Evolutionary conservation across 805 yeast genomes (phyloP).

Genomic region (Candida yuanshanica): DNA sequence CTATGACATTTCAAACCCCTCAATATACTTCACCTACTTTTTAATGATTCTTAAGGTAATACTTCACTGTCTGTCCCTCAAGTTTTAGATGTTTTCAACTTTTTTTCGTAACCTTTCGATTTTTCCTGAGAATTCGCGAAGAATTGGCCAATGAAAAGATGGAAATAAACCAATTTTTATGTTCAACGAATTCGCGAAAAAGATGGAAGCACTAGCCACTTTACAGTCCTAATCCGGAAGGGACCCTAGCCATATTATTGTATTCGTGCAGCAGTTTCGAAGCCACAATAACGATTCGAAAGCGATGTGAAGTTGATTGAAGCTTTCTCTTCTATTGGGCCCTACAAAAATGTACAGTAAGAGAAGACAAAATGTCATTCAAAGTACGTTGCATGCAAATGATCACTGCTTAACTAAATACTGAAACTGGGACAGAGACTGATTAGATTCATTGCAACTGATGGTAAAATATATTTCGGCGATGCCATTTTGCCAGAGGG

Average conservation of each 20-base stretch:
- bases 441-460: constrained; percentile 40
- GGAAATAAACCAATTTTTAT: not conserved
- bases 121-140: constrained; percentile 5
- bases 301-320: too few relatives aligned
- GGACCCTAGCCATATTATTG: too few relatives aligned
- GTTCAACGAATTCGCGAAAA: not conserved
- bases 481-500: constrained; percentile 40
- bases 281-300: too few relatives aligned
- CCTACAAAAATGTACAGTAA: too few relatives aligned
- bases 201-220: too few relatives aligned
- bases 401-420: too few relatives aligned
- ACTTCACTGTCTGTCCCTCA: not conserved
- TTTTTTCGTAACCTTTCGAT: constrained; percentile 5
- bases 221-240: too few relatives aligned
- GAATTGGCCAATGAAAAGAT: constrained; percentile 4
- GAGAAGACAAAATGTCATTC: too few relatives aligned
- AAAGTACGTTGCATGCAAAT: too few relatives aligned
- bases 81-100: not conserved
- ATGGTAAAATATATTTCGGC: constrained; percentile 39
- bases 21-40: constrained; percentile 1
- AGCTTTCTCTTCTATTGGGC: too few relatives aligned
- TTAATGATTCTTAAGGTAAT: not conserved
- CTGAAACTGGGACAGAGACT: constrained; percentile 16
- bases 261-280: too few relatives aligned
- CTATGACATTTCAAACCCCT: not conserved